Percentiles rank a stretch among this genome's conserved stretches.
phyloP scores from a whole-genome alignment of 306 rosid genomes.

The Ceratonia siliqua region DNA sequence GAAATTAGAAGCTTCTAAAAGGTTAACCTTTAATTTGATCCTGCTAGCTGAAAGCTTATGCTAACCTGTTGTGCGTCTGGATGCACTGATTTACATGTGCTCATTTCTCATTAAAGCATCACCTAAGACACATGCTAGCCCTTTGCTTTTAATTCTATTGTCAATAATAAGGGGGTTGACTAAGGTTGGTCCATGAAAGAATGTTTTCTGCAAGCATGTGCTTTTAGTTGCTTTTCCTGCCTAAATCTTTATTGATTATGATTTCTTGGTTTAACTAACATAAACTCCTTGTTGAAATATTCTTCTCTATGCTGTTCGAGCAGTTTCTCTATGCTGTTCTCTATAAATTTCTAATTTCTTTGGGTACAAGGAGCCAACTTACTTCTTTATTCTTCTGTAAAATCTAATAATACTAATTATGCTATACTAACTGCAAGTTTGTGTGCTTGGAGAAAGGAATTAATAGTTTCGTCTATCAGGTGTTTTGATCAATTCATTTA shows the following conservation, averaged over 20 bases:
- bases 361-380: neutral
- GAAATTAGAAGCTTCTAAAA: conserved; percentile 70
- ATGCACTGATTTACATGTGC: neutral
- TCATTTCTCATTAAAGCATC: neutral
- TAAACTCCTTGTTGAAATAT: neutral
- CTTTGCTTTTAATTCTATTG: neutral
- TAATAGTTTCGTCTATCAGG: neutral
- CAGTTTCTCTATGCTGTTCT: neutral
- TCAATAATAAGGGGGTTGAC: conserved; percentile 20
- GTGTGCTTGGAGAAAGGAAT: conserved; percentile 14
- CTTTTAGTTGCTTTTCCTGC: conserved; percentile 12
- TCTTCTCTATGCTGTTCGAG: neutral
- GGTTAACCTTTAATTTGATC: conserved; percentile 44
- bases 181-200: neutral
- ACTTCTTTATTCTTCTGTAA: conserved; percentile 2
- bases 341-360: neutral
- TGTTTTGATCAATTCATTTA: neutral
- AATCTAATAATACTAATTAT: neutral
- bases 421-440: neutral
- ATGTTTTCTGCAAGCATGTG: neutral
- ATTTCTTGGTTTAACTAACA: neutral
- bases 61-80: conserved; percentile 1
- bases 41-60: conserved; percentile 14
- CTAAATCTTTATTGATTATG: neutral
- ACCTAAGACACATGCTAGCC: neutral